Percentiles rank a stretch among this genome's conserved stretches.
These are phyloP conservation scores for Leccinum olivaceoglutinosum DNA, from an alignment of 1,284 basidiomycete genomes.

Conservation along the genomic window DNA sequence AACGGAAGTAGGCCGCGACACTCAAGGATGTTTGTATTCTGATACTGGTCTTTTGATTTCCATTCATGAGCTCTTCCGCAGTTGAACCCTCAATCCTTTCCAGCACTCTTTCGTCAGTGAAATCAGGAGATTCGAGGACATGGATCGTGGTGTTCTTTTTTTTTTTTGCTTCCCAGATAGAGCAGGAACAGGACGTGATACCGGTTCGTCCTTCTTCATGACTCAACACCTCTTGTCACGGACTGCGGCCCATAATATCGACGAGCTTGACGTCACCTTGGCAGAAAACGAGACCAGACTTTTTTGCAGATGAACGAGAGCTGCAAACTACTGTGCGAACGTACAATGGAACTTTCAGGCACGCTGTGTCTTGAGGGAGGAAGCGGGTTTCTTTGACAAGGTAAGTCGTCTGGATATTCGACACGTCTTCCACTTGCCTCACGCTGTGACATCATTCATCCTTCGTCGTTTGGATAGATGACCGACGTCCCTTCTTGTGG, in stretches of 20 bases:
- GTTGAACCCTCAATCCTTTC: constrained; percentile 98
- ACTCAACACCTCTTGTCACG: constrained; percentile 82
- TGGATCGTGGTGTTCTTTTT: constrained; percentile 82
- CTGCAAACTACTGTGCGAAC: constrained; percentile 86
- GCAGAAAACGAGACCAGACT: constrained; percentile 86
- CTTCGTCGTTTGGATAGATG: no score
- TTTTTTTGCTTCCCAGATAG: constrained; percentile 86
- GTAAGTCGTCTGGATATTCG: no score
- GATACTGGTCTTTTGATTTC: not conserved
- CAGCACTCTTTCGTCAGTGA: constrained; percentile 98
- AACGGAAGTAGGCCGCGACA: constrained; percentile 95
- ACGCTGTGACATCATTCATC: no score
- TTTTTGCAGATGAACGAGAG: constrained; percentile 90
- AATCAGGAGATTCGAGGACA: constrained; percentile 92
- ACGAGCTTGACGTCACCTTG: constrained; percentile 88
- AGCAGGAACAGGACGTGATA: constrained; percentile 77
- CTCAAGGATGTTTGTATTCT: constrained; percentile 84
- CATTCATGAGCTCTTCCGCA: constrained; percentile 30
- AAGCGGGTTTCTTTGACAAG: no score
- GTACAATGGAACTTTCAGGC: constrained; percentile 47
- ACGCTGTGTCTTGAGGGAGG: no score
- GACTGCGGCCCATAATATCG: constrained; percentile 88
- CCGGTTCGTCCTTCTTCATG: constrained; percentile 76
- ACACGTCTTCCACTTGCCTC: no score
- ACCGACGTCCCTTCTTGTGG: no score